Evolutionary conservation across 2,329 filamentous ascomycete species (phyloP).

Genomic region (Neonectria magnoliae): DNA sequence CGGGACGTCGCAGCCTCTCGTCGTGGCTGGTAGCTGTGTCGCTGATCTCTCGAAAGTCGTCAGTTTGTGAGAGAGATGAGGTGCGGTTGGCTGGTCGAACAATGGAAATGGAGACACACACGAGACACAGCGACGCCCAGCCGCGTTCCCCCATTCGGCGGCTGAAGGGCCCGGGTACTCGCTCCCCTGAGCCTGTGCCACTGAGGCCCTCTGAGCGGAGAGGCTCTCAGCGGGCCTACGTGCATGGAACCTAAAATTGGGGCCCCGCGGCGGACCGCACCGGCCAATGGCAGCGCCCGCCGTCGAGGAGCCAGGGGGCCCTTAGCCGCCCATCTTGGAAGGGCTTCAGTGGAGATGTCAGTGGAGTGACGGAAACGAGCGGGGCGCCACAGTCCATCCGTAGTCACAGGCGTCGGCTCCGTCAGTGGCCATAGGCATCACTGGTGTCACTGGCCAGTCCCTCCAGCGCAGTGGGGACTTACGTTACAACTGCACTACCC

Average conservation of each 20-base stretch:
- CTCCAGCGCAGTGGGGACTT: neutral
- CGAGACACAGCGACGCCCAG: slow-evolving; percentile 5
- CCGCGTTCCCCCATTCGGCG: slow-evolving; percentile 40
- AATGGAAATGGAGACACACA: slow-evolving; percentile 31
- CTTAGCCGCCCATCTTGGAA: slow-evolving; percentile 38
- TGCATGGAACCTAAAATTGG: slow-evolving; percentile 41
- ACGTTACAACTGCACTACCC: neutral
- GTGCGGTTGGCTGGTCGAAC: slow-evolving; percentile 19
- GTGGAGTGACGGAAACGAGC: neutral
- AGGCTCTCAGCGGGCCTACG: slow-evolving; percentile 30
- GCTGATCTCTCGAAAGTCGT: neutral
- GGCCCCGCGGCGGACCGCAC: slow-evolving; percentile 31
- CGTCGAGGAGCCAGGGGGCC: slow-evolving; percentile 26
- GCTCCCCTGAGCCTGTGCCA: slow-evolving; percentile 39
- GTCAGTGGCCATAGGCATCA: neutral
- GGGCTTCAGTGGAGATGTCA: slow-evolving; percentile 21
- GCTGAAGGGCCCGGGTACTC: slow-evolving; percentile 15
- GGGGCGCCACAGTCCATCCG: slow-evolving; percentile 10
- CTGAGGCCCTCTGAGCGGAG: slow-evolving; percentile 16
- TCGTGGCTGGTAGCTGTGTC: neutral
- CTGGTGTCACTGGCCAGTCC: neutral
- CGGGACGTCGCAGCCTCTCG: slow-evolving; percentile 12
- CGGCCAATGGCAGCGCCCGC: slow-evolving; percentile 27
- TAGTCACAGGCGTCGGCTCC: too few relatives aligned
- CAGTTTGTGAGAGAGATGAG: slow-evolving; percentile 2